Evolutionary conservation across 2,329 filamentous ascomycete species (phyloP).

Genomic region (Diaporthe citriasiana): DNA sequence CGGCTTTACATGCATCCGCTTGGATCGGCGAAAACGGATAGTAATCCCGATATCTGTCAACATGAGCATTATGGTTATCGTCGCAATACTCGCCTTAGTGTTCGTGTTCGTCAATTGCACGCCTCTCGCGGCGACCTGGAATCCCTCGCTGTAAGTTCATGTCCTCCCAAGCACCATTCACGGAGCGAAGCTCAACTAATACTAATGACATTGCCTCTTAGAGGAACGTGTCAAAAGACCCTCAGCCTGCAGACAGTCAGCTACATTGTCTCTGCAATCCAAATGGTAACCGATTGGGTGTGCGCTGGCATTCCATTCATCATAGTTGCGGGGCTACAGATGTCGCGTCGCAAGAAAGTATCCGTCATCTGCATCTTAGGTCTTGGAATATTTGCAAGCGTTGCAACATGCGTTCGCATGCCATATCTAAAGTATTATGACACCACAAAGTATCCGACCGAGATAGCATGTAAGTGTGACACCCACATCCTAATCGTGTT

Average conservation of each 20-base stretch:
- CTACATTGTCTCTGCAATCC: constrained; percentile 1
- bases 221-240: neutral
- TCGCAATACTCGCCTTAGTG: constrained; percentile 5
- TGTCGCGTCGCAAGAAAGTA: constrained; percentile 16
- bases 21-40: neutral
- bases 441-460: neutral
- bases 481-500: neutral
- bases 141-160: neutral
- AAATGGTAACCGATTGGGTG: constrained; percentile 10
- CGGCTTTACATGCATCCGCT: constrained; percentile 1
- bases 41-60: neutral
- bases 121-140: constrained; percentile 11
- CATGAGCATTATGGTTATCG: neutral
- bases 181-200: neutral
- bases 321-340: constrained; percentile 9
- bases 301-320: constrained; percentile 1
- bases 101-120: constrained; percentile 5
- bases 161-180: neutral
- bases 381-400: constrained; percentile 1
- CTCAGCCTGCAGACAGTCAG: constrained; percentile 5
- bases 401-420: constrained; percentile 12
- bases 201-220: too few relatives aligned
- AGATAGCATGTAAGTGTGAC: constrained; percentile 13
- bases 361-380: constrained; percentile 7
- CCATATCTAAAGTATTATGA: constrained; percentile 1